Base-by-base conservation (phyloP, 495 filamentous ascomycete genomes). In the Aspergillus haitiensis region DNA sequence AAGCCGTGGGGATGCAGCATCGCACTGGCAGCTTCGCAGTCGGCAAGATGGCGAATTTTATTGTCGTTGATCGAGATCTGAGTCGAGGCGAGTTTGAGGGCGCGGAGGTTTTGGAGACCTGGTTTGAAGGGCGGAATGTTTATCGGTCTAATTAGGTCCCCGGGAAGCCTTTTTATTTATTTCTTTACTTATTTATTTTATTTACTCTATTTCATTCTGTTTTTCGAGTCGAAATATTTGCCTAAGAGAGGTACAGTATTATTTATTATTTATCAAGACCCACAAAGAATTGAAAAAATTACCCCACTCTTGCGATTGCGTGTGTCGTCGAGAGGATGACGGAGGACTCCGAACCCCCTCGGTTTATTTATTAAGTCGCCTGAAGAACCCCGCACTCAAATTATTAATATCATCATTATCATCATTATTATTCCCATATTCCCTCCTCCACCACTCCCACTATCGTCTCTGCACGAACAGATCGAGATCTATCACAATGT, bases 81-180 rank as follows among this genome's bases (percentile, higher is more conserved):
- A 46, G n/a, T 40, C 35, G 35, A 13, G 32, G 62, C 39, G 15
- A 56, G 35, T 9, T 60, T 37, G 40, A 56, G 45, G 48, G 52
- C 13, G 12, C 50, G 50, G 36, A 27, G 31, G 50, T 52, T 12
- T 54, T 64, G n/a, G 33, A 53, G 37, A 53, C 59, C 12, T 8
- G 31, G 18, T 64, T 60, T 48, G 52, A 60, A 18, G 52, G 52
- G 10, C 4, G 52, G 52, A 55, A 13, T n/a, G 39, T 42, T 34
- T 55, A 9, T 10, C 7, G 37, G 10, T 40, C 11, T 6, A 40
- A 40, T 11, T 40, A 40, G 21, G 1, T 27, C 21, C 21, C 21
- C 21, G 1, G 21, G 21, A 27, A 27, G 21, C 21, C 1, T 27
- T 27, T 27, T 27, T n/a, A n/a, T n/a, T n/a, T n/a, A n/a, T n/a